phyloP scores from a whole-genome alignment of 1,284 basidiomycete genomes.

The Dichomitus squalens region DNA sequence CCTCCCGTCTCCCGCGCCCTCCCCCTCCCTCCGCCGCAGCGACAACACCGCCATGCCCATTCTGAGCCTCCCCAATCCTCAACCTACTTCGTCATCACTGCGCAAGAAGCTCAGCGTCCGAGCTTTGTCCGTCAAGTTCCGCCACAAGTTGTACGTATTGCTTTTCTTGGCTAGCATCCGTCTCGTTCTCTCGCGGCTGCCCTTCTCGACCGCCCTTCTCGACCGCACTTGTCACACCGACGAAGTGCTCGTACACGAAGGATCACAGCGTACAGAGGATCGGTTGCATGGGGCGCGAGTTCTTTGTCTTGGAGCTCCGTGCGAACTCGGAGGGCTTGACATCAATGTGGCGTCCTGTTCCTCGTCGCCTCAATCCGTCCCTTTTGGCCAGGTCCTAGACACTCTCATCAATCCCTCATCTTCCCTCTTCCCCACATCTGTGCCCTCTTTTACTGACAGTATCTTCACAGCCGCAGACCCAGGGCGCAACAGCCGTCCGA shows the following conservation, averaged over 20 bases:
- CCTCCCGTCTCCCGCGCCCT: not conserved
- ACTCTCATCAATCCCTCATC: not conserved
- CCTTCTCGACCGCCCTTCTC: not conserved
- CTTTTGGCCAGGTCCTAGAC: not conserved
- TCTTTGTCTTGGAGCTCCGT: slow-evolving; percentile 2
- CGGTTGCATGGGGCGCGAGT: not conserved
- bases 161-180: not conserved
- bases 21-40: slow-evolving; percentile 5
- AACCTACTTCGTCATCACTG: not conserved
- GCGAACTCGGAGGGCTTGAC: slow-evolving; percentile 4
- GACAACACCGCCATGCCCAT: slow-evolving; percentile 17
- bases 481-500: not conserved
- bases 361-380: not conserved
- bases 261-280: not conserved
- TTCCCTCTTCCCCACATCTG: not conserved
- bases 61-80: slow-evolving; percentile 1
- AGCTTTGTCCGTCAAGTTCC: slow-evolving; percentile 15
- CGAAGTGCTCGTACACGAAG: too few species aligned
- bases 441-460: not conserved
- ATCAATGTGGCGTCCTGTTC: slow-evolving; percentile 7
- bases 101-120: slow-evolving; percentile 12
- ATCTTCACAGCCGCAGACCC: slow-evolving; percentile 12
- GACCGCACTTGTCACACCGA: too few species aligned
- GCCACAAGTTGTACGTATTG: slow-evolving; percentile 19
- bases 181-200: not conserved